These are phyloP conservation scores for Vachellia pachyceras DNA, from an alignment of 306 rosid genomes.

Conservation along the genomic window DNA sequence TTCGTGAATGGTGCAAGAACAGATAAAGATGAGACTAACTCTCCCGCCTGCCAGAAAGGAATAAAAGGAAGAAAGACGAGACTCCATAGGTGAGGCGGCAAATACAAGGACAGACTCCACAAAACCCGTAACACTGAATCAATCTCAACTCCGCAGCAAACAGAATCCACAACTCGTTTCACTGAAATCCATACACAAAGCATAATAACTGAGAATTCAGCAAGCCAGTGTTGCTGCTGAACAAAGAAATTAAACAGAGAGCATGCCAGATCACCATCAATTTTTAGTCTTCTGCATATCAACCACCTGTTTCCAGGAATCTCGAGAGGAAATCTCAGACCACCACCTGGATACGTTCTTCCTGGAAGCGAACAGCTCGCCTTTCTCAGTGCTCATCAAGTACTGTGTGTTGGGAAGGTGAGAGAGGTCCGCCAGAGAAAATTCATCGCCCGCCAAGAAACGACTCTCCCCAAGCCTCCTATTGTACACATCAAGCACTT, in stretches of 20 bases:
- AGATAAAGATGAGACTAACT: too few species aligned
- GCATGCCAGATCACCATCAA: background rate
- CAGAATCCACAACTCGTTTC: background rate
- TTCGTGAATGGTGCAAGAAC: too few species aligned
- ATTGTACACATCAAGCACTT: slow-evolving; percentile 78
- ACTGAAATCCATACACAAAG: background rate
- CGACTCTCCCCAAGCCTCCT: slow-evolving; percentile 60
- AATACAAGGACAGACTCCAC: too few species aligned
- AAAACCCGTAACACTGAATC: background rate
- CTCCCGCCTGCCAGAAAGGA: too few species aligned
- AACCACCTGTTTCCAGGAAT: slow-evolving; percentile 71
- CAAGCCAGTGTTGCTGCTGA: background rate
- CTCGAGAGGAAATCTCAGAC: slow-evolving; percentile 70
- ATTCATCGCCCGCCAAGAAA: slow-evolving; percentile 76
- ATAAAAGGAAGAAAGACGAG: too few species aligned
- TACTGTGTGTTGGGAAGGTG: slow-evolving; percentile 84
- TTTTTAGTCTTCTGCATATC: slow-evolving; percentile 46
- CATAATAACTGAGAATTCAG: background rate
- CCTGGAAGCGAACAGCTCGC: slow-evolving; percentile 57
- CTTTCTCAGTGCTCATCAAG: slow-evolving; percentile 47
- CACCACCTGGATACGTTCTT: slow-evolving; percentile 80
- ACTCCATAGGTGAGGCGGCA: too few species aligned
- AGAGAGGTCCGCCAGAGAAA: slow-evolving; percentile 85
- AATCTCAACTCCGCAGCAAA: background rate
- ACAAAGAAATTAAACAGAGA: background rate